Evolutionary conservation across 2,329 filamentous ascomycete species (phyloP), one percentile per base, ranked within the genome.

Genomic region (Colletotrichum horii): DNA sequence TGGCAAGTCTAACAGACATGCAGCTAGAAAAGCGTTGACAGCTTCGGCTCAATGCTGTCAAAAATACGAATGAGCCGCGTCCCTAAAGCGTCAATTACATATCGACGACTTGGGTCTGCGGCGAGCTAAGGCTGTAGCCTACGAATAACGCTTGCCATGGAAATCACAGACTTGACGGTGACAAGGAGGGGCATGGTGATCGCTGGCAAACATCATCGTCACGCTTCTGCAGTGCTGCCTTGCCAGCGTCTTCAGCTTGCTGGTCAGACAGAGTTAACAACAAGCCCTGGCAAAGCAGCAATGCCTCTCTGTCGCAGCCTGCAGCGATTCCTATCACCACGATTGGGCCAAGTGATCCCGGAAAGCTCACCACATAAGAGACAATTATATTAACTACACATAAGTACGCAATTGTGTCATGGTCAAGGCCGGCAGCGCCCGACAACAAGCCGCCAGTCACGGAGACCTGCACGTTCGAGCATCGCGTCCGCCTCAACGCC

Each of bases 151-250:
- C 36, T 24, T 48, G 62, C 36, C 24, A 66, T 30, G 6, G n/a
- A 14, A 43, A 22, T n/a, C 12, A 30, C 26, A n/a, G 9, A 14
- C 58, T 61, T 24, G 58, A 61, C 9, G 16, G n/a, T 34, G 32
- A 36, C 34, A 19, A 48, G 4, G 43, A 58, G 70, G 64, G 28
- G 26, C 8, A 30, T 14, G 9, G 26, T 52, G 58, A 24, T 60
- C 26, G 43, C 55, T 36, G 43, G 52, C 70, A 34, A 73, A 73
- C 26, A 65, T 61, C 19, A 16, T 22, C 34, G 56, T 75, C 64
- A 62, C 72, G 19, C 43, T n/a, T 24, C 69, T 75, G 72, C 62
- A 75, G 72, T 75, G 65, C 64, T 73, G 74, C 70, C 70, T 73
- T 38, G 28, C 56, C 48, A 48, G 64, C 64, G 32, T 34, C 34